Conservation (phyloP, 495 filamentous ascomycete genomes). For the Bacidia rubella region DNA sequence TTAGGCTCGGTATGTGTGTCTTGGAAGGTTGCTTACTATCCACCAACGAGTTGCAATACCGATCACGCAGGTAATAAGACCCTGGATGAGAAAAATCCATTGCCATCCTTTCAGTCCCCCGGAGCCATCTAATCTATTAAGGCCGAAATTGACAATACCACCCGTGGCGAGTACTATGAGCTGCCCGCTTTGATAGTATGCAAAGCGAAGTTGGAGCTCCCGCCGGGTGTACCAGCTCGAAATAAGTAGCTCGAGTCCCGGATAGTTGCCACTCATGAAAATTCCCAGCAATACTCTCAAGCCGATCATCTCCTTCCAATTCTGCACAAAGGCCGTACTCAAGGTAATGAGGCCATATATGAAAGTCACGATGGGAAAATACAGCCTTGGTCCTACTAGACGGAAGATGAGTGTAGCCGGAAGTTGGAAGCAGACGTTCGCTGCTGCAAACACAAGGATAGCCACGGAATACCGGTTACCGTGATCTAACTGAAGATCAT, state of each 20-base stretch:
- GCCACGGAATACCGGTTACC: conserved; percentile 55
- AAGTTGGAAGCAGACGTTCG: conserved; percentile 61
- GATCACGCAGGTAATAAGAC: conserved; percentile 47
- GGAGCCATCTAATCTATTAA: conserved; percentile 49
- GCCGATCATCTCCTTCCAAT: conserved; percentile 62
- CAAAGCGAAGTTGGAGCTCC: conserved; percentile 66
- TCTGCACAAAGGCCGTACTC: conserved; percentile 55
- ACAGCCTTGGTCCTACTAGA: conserved; percentile 51
- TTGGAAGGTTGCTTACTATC: conserved; percentile 30
- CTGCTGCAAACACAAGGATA: conserved; percentile 70
- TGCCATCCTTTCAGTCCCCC: conserved; percentile 55
- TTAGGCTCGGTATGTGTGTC: not conserved
- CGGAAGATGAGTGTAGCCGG: conserved; percentile 60
- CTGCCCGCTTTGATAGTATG: conserved; percentile 57
- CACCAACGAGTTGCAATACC: conserved; percentile 60
- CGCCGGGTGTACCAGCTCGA: conserved; percentile 57
- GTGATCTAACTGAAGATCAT: conserved; percentile 45
- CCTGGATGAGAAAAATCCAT: conserved; percentile 68
- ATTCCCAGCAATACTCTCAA: conserved; percentile 60
- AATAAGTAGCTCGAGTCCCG: conserved; percentile 57
- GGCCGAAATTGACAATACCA: conserved; percentile 56
- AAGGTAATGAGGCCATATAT: conserved; percentile 59
- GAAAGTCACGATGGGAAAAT: conserved; percentile 56
- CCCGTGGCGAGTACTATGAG: conserved; percentile 57
- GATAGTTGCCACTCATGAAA: conserved; percentile 52